phyloP scores from a whole-genome alignment of 1,284 basidiomycete genomes.

The Ceratobasidium theobromae region DNA sequence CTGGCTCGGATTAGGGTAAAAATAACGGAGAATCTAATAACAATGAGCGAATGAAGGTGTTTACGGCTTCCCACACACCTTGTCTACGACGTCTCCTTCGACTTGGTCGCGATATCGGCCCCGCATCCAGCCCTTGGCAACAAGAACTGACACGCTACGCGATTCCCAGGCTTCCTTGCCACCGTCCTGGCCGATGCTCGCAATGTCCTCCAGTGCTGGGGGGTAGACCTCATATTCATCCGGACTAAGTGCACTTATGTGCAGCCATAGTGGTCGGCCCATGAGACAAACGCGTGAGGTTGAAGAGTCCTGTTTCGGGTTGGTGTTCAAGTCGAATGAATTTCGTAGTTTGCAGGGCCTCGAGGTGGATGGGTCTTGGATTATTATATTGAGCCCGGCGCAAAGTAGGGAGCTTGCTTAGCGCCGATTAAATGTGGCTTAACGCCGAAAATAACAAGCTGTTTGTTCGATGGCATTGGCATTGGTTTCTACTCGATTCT shows the following conservation, averaged over 20 bases:
- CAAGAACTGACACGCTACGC: constrained; percentile 27
- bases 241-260: constrained; percentile 34
- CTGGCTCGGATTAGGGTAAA: constrained; percentile 14
- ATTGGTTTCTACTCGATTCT: neutral
- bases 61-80: constrained; percentile 28
- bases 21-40: constrained; percentile 34
- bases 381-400: neutral
- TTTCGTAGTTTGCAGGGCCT: no score
- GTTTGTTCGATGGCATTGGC: neutral
- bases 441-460: neutral
- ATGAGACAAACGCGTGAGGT: no score
- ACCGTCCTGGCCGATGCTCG: constrained; percentile 24
- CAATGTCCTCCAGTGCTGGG: constrained; percentile 32
- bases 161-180: constrained; percentile 28
- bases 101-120: constrained; percentile 35
- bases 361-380: neutral
- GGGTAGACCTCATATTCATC: constrained; percentile 35
- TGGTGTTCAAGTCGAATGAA: no score
- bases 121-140: constrained; percentile 35
- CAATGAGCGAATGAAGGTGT: neutral
- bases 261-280: constrained; percentile 35
- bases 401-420: neutral
- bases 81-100: constrained; percentile 35
- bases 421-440: neutral
- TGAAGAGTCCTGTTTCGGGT: no score